Conservation (phyloP, 1,139 yeast species). For the Sugiyamaella sp. region DNA sequence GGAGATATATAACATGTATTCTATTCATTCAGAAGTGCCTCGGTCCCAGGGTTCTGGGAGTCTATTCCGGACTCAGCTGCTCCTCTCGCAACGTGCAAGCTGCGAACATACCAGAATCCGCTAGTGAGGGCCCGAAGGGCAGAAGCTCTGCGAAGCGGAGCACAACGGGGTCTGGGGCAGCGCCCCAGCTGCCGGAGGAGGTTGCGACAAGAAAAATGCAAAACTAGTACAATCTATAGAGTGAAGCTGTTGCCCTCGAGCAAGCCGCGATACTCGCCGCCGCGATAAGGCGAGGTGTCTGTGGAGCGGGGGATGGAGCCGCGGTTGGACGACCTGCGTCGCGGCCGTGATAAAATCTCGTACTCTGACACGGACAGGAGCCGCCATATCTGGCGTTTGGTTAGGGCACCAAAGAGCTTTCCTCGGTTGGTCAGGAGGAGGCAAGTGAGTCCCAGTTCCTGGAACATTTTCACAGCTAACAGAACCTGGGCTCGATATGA, state of each 20-base stretch:
- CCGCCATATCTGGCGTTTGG: constrained; percentile 67
- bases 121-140: too few relatives aligned
- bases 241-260: constrained; percentile 4
- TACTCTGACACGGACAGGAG: constrained; percentile 37
- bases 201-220: constrained; percentile 4
- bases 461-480: constrained; percentile 53
- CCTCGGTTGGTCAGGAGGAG: constrained; percentile 55
- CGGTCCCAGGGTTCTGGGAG: neutral
- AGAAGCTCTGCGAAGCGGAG: too few relatives aligned
- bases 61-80: neutral
- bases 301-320: neutral
- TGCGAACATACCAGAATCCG: too few relatives aligned
- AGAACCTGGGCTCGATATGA: constrained; percentile 44
- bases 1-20: constrained; percentile 51
- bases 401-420: constrained; percentile 55
- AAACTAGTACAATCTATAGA: constrained; percentile 6
- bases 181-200: neutral
- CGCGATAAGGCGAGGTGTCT: constrained; percentile 9
- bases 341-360: constrained; percentile 11
- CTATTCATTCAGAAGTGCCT: constrained; percentile 8
- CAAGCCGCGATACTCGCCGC: constrained; percentile 9
- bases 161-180: neutral
- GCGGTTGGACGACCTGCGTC: constrained; percentile 8
- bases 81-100: neutral
- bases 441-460: constrained; percentile 56